phyloP scores from a whole-genome alignment of 73 alveolate species.

The Strombidium stylifer region DNA sequence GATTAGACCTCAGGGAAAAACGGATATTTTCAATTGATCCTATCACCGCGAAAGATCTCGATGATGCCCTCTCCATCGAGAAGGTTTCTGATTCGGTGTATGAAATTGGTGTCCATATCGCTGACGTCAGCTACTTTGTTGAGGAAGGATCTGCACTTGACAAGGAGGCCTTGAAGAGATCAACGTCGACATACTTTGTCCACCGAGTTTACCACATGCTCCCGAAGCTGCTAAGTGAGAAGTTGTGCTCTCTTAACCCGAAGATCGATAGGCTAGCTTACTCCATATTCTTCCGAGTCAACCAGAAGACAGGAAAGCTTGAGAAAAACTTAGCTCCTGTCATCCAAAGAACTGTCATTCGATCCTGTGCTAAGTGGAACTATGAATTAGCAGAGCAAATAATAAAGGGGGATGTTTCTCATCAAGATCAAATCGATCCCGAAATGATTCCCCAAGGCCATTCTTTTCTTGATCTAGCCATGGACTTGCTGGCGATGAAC shows the following conservation, averaged over 20 bases:
- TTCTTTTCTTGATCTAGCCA: slow-evolving; percentile 72
- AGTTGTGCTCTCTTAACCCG: slow-evolving; percentile 88
- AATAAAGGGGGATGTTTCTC: slow-evolving; percentile 61
- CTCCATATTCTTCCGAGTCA: slow-evolving; percentile 87
- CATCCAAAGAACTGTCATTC: slow-evolving; percentile 77
- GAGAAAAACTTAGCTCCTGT: slow-evolving; percentile 68
- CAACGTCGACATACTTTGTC: slow-evolving; percentile 92
- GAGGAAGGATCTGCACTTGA: slow-evolving; percentile 74
- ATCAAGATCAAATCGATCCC: slow-evolving; percentile 63
- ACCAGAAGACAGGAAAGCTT: slow-evolving; percentile 40
- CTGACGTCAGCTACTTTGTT: slow-evolving; percentile 92
- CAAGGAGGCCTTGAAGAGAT: slow-evolving; percentile 81
- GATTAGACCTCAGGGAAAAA: slow-evolving; percentile 82
- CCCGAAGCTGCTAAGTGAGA: slow-evolving; percentile 86
- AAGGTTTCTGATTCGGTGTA: slow-evolving; percentile 61
- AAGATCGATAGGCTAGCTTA: slow-evolving; percentile 88
- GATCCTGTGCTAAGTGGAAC: slow-evolving; percentile 83
- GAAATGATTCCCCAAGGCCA: slow-evolving; percentile 61
- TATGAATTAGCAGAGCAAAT: slow-evolving; percentile 81
- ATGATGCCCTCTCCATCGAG: slow-evolving; percentile 89
- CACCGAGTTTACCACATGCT: slow-evolving; percentile 91
- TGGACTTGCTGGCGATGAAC: slow-evolving; percentile 75
- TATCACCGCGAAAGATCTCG: slow-evolving; percentile 90
- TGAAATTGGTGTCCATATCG: slow-evolving; percentile 97
- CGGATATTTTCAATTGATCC: slow-evolving; percentile 93